These are phyloP conservation scores for Fusarium hostae DNA, from an alignment of 2,329 filamentous ascomycete genomes.

Conservation along the genomic window DNA sequence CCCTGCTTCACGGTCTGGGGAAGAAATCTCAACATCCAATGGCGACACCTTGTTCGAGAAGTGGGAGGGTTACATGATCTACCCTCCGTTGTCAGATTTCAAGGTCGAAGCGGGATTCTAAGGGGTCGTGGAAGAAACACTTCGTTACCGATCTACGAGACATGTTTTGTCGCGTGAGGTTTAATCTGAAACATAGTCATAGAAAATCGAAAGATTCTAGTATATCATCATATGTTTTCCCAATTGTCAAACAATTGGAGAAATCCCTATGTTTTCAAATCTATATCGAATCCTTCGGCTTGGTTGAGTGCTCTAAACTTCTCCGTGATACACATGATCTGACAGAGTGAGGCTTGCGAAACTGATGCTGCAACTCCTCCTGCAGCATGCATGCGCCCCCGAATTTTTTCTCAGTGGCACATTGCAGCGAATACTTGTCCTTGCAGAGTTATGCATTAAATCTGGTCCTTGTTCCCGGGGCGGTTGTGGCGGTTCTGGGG, in stretches of 20 bases:
- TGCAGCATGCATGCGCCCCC: constrained; percentile 18
- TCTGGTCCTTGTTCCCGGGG: constrained; percentile 12
- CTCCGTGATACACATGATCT: constrained; percentile 23
- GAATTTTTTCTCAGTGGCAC: constrained; percentile 6
- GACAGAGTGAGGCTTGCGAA: constrained; percentile 10
- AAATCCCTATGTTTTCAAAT: neutral
- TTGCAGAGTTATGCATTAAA: neutral
- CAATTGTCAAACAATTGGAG: neutral
- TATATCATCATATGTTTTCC: constrained; percentile 10
- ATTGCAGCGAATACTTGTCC: constrained; percentile 4
- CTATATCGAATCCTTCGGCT: neutral
- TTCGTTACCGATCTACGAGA: constrained; percentile 12
- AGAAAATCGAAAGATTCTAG: constrained; percentile 25
- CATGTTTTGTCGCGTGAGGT: constrained; percentile 18
- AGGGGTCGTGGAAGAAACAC: constrained; percentile 3
- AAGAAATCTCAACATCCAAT: constrained; percentile 12
- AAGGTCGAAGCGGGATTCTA: neutral
- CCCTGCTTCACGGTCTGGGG: constrained; percentile 11
- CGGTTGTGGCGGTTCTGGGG: constrained; percentile 14
- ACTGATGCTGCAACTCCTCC: constrained; percentile 10
- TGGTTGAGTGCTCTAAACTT: neutral
- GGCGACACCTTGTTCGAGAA: neutral
- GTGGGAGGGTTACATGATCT: constrained; percentile 23
- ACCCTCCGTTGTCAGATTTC: neutral
- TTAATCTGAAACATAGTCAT: constrained; percentile 17